Conservation (phyloP, 805 yeast genomes). For the Citeromyces matritensis region DNA sequence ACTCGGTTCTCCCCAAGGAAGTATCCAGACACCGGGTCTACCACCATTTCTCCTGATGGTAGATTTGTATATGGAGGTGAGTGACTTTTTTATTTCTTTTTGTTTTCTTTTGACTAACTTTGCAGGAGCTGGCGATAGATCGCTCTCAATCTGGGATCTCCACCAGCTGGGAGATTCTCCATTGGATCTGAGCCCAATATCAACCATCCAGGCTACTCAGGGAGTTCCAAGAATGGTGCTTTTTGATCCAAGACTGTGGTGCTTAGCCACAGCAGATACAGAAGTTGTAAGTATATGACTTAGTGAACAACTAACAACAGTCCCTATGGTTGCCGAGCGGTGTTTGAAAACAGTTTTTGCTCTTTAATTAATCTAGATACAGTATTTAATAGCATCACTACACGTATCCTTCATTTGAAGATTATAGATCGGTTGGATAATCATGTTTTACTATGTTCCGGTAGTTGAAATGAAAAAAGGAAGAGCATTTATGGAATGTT, state of each 20-base stretch:
- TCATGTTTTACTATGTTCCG: too few species aligned
- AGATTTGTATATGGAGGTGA: slow-evolving; percentile 35
- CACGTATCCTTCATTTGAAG: background rate
- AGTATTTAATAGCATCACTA: background rate
- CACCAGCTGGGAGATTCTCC: too few species aligned
- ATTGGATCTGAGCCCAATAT: slow-evolving; percentile 9
- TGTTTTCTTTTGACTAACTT: background rate
- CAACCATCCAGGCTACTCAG: slow-evolving; percentile 7
- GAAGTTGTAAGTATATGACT: slow-evolving; percentile 28
- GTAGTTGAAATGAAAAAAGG: too few species aligned
- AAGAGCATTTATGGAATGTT: too few species aligned
- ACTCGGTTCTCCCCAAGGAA: slow-evolving; percentile 22
- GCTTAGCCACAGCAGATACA: slow-evolving; percentile 51
- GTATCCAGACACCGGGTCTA: slow-evolving; percentile 35
- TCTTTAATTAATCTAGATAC: background rate
- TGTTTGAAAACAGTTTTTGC: too few species aligned
- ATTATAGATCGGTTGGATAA: background rate
- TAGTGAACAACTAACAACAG: slow-evolving; percentile 1
- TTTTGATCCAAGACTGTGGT: slow-evolving; percentile 47
- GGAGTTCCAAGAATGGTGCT: slow-evolving; percentile 31
- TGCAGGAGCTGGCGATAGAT: slow-evolving; percentile 2
- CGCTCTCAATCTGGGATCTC: too few species aligned
- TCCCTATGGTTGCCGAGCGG: too few species aligned
- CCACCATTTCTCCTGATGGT: slow-evolving; percentile 57
- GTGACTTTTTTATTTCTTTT: slow-evolving; percentile 31